Percentiles rank a stretch among this genome's conserved stretches.
These are phyloP conservation scores for Fusarium chaquense DNA, from an alignment of 2,329 filamentous ascomycete genomes.

Conservation along the genomic window DNA sequence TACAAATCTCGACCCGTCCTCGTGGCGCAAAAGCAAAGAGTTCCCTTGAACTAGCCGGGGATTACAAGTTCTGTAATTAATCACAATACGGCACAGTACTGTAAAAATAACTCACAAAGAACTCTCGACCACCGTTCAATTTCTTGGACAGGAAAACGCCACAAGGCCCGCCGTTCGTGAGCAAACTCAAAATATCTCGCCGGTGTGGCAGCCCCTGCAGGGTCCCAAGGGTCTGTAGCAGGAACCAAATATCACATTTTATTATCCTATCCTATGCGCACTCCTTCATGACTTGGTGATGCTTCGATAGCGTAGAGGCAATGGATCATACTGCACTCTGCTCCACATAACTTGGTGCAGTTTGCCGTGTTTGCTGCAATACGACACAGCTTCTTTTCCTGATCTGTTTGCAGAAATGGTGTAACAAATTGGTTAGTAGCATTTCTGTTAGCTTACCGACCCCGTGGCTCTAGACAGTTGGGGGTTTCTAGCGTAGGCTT, in stretches of 20 bases:
- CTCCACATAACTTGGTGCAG: conserved; percentile 14
- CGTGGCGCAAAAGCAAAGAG: conserved; percentile 21
- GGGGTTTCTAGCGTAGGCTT: conserved; percentile 5
- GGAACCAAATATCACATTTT: conserved; percentile 26
- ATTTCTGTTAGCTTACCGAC: conserved; percentile 27
- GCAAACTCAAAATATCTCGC: conserved; percentile 31
- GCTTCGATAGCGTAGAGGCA: conserved; percentile 19
- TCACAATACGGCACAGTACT: conserved; percentile 4
- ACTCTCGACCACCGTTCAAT: conserved; percentile 21
- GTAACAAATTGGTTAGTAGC: neutral
- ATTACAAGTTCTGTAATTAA: neutral
- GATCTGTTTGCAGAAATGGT: neutral
- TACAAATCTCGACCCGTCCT: neutral
- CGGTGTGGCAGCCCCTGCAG: conserved; percentile 43
- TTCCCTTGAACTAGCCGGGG: conserved; percentile 6
- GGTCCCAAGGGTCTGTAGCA: conserved; percentile 22
- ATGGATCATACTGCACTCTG: conserved; percentile 35
- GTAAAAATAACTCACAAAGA: conserved; percentile 36
- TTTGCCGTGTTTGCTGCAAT: neutral
- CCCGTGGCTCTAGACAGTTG: conserved; percentile 16
- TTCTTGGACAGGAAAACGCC: conserved; percentile 38
- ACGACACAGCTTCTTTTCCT: conserved; percentile 8
- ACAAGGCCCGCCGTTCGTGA: conserved; percentile 43
- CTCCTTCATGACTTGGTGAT: conserved; percentile 36
- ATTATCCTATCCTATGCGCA: conserved; percentile 1